Evolutionary conservation across 441 rosid species (phyloP).

Genomic region (Hypseocharis bilobata): DNA sequence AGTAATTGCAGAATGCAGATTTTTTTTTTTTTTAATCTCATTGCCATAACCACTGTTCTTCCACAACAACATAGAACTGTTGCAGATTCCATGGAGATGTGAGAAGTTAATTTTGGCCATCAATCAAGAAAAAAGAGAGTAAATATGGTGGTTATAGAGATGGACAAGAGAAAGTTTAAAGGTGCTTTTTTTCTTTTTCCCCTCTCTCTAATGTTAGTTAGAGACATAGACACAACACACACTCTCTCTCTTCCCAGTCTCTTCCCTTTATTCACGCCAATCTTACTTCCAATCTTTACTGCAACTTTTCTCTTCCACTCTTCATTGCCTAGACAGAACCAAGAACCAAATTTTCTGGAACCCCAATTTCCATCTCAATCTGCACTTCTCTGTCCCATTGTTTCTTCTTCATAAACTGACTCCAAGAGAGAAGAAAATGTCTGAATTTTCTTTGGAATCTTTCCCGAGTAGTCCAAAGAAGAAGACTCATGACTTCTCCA

Average conservation of each 20-base stretch:
- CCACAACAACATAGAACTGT: not conserved
- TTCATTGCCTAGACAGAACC: slow-evolving; percentile 14
- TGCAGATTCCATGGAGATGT: not conserved
- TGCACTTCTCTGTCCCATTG: not conserved
- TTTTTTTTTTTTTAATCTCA: not conserved
- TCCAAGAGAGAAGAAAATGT: slow-evolving; percentile 29
- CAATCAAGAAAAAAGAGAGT: not conserved
- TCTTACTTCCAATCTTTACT: slow-evolving; percentile 22
- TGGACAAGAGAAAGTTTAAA: slow-evolving; percentile 26
- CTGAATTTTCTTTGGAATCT: slow-evolving; percentile 38
- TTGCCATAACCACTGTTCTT: not conserved
- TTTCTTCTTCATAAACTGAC: slow-evolving; percentile 6
- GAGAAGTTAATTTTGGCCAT: not conserved
- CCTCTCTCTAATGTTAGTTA: slow-evolving; percentile 21
- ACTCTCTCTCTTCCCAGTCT: slow-evolving; percentile 16
- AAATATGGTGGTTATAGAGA: slow-evolving; percentile 25
- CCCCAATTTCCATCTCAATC: slow-evolving; percentile 14
- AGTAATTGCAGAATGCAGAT: not conserved
- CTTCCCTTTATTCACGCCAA: slow-evolving; percentile 47
- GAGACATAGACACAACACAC: not conserved
- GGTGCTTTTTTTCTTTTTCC: slow-evolving; percentile 16
- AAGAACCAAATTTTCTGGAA: slow-evolving; percentile 5
- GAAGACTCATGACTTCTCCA: slow-evolving; percentile 29
- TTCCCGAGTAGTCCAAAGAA: slow-evolving; percentile 27
- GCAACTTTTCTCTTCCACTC: slow-evolving; percentile 3